Conservation (phyloP, 139 green algal species). For the Monoraphidium neglectum region DNA sequence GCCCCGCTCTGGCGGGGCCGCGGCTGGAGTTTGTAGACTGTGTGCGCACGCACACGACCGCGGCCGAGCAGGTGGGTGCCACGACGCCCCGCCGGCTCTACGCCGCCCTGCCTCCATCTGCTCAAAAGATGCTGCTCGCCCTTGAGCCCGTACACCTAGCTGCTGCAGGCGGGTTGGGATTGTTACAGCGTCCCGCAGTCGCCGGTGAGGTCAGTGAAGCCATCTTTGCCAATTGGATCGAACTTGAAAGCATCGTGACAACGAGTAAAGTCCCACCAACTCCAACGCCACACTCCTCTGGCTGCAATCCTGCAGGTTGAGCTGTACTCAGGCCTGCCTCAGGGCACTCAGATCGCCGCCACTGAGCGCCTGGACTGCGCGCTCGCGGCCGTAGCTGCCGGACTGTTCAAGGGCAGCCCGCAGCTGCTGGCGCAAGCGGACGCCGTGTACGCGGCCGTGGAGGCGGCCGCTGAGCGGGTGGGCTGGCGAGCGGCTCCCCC, state of each 20-base stretch:
- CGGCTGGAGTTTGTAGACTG: constrained; percentile 2
- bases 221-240: too few relatives aligned
- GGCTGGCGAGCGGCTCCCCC: too few relatives aligned
- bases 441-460: constrained; percentile 6
- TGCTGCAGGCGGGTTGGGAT: too few relatives aligned
- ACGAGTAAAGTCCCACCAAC: too few relatives aligned
- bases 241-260: too few relatives aligned
- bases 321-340: constrained; percentile 7
- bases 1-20: background rate
- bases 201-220: too few relatives aligned
- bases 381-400: constrained; percentile 33
- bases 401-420: constrained; percentile 13
- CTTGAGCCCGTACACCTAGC: too few relatives aligned
- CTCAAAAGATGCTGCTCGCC: too few relatives aligned
- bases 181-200: too few relatives aligned
- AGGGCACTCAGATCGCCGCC: background rate
- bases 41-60: constrained; percentile 18
- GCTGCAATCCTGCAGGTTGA: constrained; percentile 11
- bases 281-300: too few relatives aligned
- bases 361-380: constrained; percentile 35
- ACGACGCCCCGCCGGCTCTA: too few relatives aligned
- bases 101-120: too few relatives aligned
- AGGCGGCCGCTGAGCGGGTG: constrained; percentile 1
- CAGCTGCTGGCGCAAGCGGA: constrained; percentile 8
- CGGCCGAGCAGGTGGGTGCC: constrained; percentile 35